Conservation (phyloP, 768 basidiomycete genomes). For the Ramaria rubella region DNA sequence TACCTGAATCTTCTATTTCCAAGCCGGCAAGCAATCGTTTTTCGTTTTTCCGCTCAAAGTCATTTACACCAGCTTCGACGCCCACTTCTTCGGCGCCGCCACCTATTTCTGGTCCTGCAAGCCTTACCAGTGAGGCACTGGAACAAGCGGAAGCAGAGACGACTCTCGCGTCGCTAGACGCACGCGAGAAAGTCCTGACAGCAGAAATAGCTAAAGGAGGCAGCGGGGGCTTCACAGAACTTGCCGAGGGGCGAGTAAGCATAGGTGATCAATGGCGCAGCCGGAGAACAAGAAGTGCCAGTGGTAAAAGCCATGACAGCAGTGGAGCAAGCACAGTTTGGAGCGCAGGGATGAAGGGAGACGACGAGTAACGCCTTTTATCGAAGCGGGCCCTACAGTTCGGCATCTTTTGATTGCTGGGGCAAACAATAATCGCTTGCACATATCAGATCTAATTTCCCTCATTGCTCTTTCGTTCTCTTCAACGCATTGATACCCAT, state of each 20-base stretch:
- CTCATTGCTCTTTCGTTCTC: too few species aligned
- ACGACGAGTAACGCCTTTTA: conserved; percentile 33
- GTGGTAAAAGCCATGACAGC: conserved; percentile 38
- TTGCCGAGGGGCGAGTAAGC: conserved; percentile 36
- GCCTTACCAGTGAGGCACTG: conserved; percentile 67
- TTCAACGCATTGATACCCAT: too few species aligned
- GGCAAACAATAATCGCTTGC: not conserved
- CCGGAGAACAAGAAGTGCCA: conserved; percentile 41
- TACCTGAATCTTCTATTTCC: conserved; percentile 22
- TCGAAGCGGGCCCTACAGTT: too few species aligned
- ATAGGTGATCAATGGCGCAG: conserved; percentile 51
- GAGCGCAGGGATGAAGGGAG: conserved; percentile 76
- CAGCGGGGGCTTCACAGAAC: conserved; percentile 73
- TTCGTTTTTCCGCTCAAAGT: conserved; percentile 62
- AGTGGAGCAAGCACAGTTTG: conserved; percentile 75
- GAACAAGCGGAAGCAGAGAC: conserved; percentile 76
- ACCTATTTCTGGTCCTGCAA: conserved; percentile 27
- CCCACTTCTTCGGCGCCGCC: conserved; percentile 27
- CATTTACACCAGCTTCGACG: conserved; percentile 38
- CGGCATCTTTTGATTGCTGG: not conserved
- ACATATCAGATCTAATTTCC: too few species aligned
- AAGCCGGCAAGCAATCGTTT: conserved; percentile 35
- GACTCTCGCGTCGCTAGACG: conserved; percentile 70
- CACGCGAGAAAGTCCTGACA: conserved; percentile 64
- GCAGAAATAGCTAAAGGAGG: conserved; percentile 72